Conservation (phyloP, 2,329 filamentous ascomycete species). For the Exophiala sp. region DNA sequence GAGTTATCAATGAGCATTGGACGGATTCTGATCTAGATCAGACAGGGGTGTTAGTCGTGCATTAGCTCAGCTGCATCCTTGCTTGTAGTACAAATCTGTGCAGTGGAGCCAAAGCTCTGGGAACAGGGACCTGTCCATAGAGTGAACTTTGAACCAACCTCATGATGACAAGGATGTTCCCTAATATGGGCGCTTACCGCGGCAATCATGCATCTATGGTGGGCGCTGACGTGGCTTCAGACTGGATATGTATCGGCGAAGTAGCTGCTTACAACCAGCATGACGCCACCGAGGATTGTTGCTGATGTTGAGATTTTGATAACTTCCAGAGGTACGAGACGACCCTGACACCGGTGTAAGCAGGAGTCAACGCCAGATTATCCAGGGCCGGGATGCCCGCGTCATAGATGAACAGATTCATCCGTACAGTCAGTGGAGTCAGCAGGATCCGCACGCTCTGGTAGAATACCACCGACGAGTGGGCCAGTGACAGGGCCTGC, state of each 20-base stretch:
- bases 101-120: no score
- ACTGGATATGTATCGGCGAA: constrained; percentile 59
- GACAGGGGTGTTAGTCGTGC: no score
- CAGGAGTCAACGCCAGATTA: constrained; percentile 51
- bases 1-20: constrained; percentile 59
- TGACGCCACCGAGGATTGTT: constrained; percentile 55
- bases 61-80: neutral
- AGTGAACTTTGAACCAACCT: no score
- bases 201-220: constrained; percentile 54
- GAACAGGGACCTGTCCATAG: no score
- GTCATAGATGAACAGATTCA: constrained; percentile 59
- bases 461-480: constrained; percentile 64
- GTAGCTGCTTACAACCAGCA: constrained; percentile 61
- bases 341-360: constrained; percentile 59
- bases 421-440: constrained; percentile 58
- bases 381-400: constrained; percentile 52
- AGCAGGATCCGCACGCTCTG: constrained; percentile 63
- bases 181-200: constrained; percentile 43
- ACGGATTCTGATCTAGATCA: constrained; percentile 54
- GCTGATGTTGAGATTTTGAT: constrained; percentile 33
- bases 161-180: neutral
- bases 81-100: no score
- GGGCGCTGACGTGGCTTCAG: constrained; percentile 48
- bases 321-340: constrained; percentile 64
- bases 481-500: constrained; percentile 62